A percentile compares a stretch with the other conserved stretches of the same genome.
Evolutionary conservation across 495 filamentous ascomycete species (phyloP).

Genomic region (Xylaria grammica): DNA sequence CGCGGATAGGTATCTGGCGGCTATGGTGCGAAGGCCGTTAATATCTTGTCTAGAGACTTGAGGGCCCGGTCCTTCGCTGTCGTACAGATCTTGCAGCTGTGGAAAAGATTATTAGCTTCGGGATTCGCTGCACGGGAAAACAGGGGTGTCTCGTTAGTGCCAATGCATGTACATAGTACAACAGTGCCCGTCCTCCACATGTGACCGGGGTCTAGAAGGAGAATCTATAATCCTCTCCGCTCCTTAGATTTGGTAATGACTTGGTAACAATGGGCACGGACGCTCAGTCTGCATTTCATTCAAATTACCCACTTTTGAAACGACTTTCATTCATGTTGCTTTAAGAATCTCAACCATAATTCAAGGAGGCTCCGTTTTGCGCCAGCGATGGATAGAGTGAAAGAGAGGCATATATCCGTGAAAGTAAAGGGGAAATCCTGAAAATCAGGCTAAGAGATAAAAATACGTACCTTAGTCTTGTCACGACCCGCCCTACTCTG

Average conservation of each 20-base stretch:
- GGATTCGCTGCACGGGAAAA: not conserved
- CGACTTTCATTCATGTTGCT: too few relatives aligned
- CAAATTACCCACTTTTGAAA: too few relatives aligned
- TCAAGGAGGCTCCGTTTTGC: too few relatives aligned
- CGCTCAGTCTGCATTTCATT: not conserved
- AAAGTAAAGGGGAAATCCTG: not conserved
- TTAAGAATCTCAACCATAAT: too few relatives aligned
- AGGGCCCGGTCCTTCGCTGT: not conserved
- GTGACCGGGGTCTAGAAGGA: not conserved
- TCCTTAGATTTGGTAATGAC: too few relatives aligned
- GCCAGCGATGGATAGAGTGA: too few relatives aligned
- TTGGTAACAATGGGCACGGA: conserved; percentile 2
- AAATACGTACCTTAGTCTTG: not conserved
- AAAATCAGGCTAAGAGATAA: not conserved
- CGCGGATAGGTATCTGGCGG: not conserved
- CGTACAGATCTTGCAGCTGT: not conserved
- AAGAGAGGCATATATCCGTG: not conserved
- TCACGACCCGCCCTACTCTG: not conserved
- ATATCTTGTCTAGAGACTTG: not conserved
- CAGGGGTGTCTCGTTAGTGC: too few relatives aligned
- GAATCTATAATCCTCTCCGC: conserved; percentile 12
- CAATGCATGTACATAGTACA: too few relatives aligned
- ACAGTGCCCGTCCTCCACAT: too few relatives aligned
- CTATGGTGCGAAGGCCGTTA: not conserved
- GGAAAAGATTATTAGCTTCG: conserved; percentile 14